A percentile compares a stretch with the other conserved stretches of the same genome.
phyloP scores from a whole-genome alignment of 768 basidiomycete genomes.

The Strobilomyces dryophilus region DNA sequence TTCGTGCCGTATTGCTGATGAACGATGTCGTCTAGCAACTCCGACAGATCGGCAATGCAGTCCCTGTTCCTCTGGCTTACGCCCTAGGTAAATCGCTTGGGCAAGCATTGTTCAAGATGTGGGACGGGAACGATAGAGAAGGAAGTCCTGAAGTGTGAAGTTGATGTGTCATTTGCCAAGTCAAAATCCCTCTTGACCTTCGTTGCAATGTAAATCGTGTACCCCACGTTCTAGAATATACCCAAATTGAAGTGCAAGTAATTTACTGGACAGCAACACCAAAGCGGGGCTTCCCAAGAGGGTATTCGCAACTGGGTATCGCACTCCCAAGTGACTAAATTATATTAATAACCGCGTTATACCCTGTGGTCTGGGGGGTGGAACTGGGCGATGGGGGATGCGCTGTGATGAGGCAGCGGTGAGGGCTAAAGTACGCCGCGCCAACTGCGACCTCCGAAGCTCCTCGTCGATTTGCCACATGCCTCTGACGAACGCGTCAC shows the following conservation, averaged over 20 bases:
- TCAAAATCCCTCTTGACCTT: conserved; percentile 3
- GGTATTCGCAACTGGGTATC: conserved; percentile 21
- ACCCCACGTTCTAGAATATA: neutral
- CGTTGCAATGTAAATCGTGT: neutral
- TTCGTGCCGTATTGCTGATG: neutral
- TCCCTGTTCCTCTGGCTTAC: conserved; percentile 64
- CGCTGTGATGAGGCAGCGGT: conserved; percentile 32
- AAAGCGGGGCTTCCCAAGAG: neutral
- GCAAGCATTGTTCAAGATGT: conserved; percentile 42
- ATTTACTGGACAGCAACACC: conserved; percentile 4
- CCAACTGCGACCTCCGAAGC: conserved; percentile 54
- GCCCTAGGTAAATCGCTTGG: conserved; percentile 52
- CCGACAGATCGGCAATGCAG: conserved; percentile 77
- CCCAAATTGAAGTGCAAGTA: conserved; percentile 7
- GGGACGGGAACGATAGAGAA: conserved; percentile 42
- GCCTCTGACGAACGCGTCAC: conserved; percentile 65
- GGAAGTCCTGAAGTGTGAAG: conserved; percentile 41
- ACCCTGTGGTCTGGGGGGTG: conserved; percentile 16
- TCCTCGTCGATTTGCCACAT: conserved; percentile 90
- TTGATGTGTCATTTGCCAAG: neutral
- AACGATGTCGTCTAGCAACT: conserved; percentile 47
- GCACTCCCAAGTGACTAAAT: neutral
- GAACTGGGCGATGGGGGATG: conserved; percentile 30
- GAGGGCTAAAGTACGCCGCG: conserved; percentile 29
- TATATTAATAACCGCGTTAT: conserved; percentile 13